Percentiles rank a stretch among this genome's conserved stretches.
phyloP scores from a whole-genome alignment of 1,284 basidiomycete species.

The Tilletia walkeri region DNA sequence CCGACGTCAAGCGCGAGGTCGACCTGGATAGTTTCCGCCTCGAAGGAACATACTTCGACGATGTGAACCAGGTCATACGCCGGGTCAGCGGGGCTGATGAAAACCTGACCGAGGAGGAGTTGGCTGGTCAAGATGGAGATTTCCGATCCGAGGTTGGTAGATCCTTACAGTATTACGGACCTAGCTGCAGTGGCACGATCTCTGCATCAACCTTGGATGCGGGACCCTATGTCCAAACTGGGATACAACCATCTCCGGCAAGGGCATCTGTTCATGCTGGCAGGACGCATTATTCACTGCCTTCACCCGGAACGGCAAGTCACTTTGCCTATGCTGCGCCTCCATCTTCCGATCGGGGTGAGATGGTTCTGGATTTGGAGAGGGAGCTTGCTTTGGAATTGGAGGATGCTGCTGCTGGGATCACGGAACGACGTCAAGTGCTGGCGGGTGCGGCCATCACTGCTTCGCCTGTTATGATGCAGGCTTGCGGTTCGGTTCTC shows the following conservation, averaged over 20 bases:
- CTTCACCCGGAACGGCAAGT: neutral
- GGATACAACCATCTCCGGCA: neutral
- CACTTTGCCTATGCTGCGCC: neutral
- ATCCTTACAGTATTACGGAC: too few species aligned
- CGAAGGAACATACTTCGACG: slow-evolving; percentile 9
- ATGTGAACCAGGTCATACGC: neutral
- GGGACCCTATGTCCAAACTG: neutral
- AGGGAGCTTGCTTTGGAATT: neutral
- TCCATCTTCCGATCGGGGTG: neutral
- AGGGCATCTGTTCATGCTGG: neutral
- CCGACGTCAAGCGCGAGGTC: slow-evolving; percentile 7
- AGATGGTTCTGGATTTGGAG: slow-evolving; percentile 5
- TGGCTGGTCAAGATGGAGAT: neutral
- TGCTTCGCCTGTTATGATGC: too few species aligned
- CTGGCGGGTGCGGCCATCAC: too few species aligned
- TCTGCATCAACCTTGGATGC: too few species aligned
- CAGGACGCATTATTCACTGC: neutral
- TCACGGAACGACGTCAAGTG: too few species aligned
- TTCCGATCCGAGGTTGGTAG: too few species aligned
- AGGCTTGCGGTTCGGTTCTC: too few species aligned
- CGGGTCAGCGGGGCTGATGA: slow-evolving; percentile 9
- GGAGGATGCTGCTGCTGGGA: neutral
- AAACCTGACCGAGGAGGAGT: slow-evolving; percentile 8
- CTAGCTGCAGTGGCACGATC: too few species aligned
- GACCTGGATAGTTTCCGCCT: slow-evolving; percentile 4